A percentile compares a stretch with the other conserved stretches of the same genome.
phyloP scores from a whole-genome alignment of 768 basidiomycete genomes.

The Hericium rajendrae region DNA sequence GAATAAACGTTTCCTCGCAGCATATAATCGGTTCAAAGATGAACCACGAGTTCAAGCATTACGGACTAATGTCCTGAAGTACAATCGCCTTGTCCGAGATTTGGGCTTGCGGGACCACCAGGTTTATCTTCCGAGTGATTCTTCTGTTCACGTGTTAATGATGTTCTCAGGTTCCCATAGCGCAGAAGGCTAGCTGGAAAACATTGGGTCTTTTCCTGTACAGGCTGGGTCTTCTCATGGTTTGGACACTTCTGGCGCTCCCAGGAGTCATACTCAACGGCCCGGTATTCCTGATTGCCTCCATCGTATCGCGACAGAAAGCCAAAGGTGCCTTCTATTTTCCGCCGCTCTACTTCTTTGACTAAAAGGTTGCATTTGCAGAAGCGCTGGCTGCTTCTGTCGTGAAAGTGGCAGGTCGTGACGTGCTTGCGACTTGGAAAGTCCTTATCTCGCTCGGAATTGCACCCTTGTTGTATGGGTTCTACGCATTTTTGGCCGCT shows the following conservation, averaged over 20 bases:
- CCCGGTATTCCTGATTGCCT: conserved; percentile 92
- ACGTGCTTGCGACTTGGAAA: conserved; percentile 96
- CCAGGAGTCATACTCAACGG: conserved; percentile 87
- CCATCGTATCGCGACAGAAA: conserved; percentile 73
- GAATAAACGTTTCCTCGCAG: conserved; percentile 85
- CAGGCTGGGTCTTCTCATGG: conserved; percentile 61
- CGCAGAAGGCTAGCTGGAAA: conserved; percentile 79
- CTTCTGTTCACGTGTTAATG: conserved; percentile 1
- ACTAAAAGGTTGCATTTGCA: conserved; percentile 22
- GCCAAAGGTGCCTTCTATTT: conserved; percentile 55
- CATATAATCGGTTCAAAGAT: conserved; percentile 85
- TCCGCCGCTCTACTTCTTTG: neutral
- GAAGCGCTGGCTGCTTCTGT: conserved; percentile 92
- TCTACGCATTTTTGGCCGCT: conserved; percentile 76
- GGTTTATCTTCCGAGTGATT: conserved; percentile 29
- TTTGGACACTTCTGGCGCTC: conserved; percentile 78
- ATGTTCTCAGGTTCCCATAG: conserved; percentile 61
- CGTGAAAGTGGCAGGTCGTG: conserved; percentile 88
- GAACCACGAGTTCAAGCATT: conserved; percentile 81
- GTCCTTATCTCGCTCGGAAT: conserved; percentile 84
- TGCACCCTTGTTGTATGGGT: conserved; percentile 73
- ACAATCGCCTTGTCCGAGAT: conserved; percentile 80
- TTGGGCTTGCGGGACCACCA: conserved; percentile 92
- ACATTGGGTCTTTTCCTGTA: conserved; percentile 76
- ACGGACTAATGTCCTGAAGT: conserved; percentile 70